Percentiles rank a stretch among this genome's conserved stretches.
phyloP scores from a whole-genome alignment of 768 basidiomycete genomes.

The Cystobasidiopsis lactophilus region DNA sequence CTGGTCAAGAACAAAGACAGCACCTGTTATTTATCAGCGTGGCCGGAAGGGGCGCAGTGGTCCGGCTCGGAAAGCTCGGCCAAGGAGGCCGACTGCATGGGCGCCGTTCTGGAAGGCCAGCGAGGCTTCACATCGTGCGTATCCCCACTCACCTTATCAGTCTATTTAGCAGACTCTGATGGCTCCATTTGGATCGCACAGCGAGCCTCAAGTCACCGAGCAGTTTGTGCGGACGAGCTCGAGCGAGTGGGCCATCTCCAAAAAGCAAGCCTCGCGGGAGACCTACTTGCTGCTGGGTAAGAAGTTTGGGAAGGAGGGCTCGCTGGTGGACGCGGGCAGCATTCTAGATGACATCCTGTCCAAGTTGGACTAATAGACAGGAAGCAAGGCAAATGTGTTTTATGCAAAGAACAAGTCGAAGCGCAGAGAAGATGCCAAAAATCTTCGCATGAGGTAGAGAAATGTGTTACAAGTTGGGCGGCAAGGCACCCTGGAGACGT shows the following conservation, averaged over 20 bases:
- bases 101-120: neutral
- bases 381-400: too few relatives aligned
- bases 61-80: neutral
- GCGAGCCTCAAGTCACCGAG: neutral
- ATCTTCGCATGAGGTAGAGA: too few relatives aligned
- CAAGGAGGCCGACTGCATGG: neutral
- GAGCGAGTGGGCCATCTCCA: neutral
- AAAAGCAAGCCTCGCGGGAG: neutral
- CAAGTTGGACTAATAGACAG: too few relatives aligned
- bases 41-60: neutral
- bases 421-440: too few relatives aligned
- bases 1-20: too few relatives aligned
- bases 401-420: too few relatives aligned
- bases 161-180: neutral
- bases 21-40: neutral
- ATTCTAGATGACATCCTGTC: too few relatives aligned
- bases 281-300: neutral
- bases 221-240: neutral
- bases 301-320: neutral
- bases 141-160: neutral
- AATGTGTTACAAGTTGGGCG: too few relatives aligned
- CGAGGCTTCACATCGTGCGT: neutral
- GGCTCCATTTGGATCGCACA: too few relatives aligned
- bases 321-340: neutral
- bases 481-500: too few relatives aligned